These are phyloP conservation scores for Magnolia kwangsiensis DNA, from an alignment of 164 flowering plant species.

Conservation along the genomic window DNA sequence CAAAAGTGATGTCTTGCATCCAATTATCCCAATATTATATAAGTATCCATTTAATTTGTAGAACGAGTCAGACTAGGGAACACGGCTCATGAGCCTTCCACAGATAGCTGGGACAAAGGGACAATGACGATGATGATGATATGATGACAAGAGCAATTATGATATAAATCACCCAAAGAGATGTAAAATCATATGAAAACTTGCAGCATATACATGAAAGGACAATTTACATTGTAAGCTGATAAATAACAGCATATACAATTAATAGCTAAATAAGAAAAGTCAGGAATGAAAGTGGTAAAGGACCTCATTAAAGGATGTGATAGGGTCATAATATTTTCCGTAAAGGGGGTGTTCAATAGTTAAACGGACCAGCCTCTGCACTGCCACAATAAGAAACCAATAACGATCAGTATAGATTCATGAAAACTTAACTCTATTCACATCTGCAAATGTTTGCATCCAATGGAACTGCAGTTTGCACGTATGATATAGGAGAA, in stretches of 20 bases:
- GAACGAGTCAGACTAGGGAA: too few species aligned
- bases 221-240: background rate
- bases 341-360: constrained; percentile 60
- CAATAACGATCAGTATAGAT: constrained; percentile 16
- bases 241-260: background rate
- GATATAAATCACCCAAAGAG: background rate
- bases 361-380: constrained; percentile 78
- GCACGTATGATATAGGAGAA: background rate
- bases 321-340: constrained; percentile 41
- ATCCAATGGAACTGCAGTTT: background rate
- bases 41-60: too few species aligned
- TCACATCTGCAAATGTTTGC: too few species aligned
- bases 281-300: background rate
- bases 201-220: background rate
- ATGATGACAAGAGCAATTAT: too few species aligned
- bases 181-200: background rate
- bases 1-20: too few species aligned
- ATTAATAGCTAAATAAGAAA: background rate
- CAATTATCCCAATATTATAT: too few species aligned
- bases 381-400: constrained; percentile 45
- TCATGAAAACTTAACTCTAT: background rate
- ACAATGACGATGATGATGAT: too few species aligned
- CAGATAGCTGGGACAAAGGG: too few species aligned
- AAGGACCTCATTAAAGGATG: constrained; percentile 23
- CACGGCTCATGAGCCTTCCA: too few species aligned